phyloP scores from a whole-genome alignment of 768 basidiomycete genomes.

The Mycena sanguinolenta region DNA sequence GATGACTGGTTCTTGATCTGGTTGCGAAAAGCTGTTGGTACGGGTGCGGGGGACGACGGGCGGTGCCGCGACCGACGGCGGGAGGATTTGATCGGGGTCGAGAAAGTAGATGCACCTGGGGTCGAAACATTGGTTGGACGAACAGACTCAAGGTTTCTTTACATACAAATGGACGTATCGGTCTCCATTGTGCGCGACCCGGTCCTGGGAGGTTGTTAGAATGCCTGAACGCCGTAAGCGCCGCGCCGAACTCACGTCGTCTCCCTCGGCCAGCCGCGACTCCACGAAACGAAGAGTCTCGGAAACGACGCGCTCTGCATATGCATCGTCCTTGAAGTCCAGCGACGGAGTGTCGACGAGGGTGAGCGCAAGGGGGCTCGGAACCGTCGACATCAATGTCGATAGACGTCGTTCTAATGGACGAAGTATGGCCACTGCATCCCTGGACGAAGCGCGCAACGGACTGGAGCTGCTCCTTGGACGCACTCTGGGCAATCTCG shows the following conservation, averaged over 20 bases:
- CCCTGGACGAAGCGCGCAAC: constrained; percentile 88
- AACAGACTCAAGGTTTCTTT: constrained; percentile 31
- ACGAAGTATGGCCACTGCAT: constrained; percentile 77
- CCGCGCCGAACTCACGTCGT: constrained; percentile 71
- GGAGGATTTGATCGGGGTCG: constrained; percentile 86
- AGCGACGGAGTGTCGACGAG: constrained; percentile 88
- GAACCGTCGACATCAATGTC: constrained; percentile 74
- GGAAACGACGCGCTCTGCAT: constrained; percentile 71
- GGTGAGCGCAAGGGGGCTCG: constrained; percentile 70
- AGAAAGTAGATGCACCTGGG: constrained; percentile 88
- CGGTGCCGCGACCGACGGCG: constrained; percentile 75
- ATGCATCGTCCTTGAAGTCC: constrained; percentile 76
- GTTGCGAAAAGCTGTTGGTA: constrained; percentile 78
- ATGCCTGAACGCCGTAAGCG: constrained; percentile 37
- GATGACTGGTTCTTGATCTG: constrained; percentile 82
- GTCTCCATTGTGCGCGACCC: constrained; percentile 77
- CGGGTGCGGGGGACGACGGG: constrained; percentile 80
- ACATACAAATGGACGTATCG: constrained; percentile 87
- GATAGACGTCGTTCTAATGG: constrained; percentile 77
- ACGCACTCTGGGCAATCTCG: constrained; percentile 70
- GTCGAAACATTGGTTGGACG: constrained; percentile 34
- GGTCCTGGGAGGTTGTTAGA: constrained; percentile 63
- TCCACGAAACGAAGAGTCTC: constrained; percentile 84
- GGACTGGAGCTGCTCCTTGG: constrained; percentile 82
- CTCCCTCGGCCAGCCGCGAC: constrained; percentile 75